Evolutionary conservation across 2,329 filamentous ascomycete species (phyloP), one percentile per base, ranked within the genome.

Genomic region (Aotearoamyces nothofagi): DNA sequence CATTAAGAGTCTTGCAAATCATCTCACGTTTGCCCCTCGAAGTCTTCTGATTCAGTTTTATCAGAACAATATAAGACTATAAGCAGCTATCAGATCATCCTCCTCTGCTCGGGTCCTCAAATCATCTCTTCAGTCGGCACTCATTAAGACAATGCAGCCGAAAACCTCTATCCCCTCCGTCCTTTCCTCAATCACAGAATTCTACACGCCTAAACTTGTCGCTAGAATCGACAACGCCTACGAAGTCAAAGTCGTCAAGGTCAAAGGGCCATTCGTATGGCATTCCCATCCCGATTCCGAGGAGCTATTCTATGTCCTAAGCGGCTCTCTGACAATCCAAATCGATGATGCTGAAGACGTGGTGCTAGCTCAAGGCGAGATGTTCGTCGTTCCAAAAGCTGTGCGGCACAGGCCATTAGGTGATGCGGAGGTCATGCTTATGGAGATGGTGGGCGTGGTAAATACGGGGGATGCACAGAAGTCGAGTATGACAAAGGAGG

Each of bases 231-330:
- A 56, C 36, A 13, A 27, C 6, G 40, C 49, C n/a, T 46, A 53
- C 13, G 51, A 58, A 15, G 45, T 59, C 27, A 55, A 57, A 36
- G 41, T 58, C 24, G 54, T 51, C 28, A 55, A 52, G 14, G 45
- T 56, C 5, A 44, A 55, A 31, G 55, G 53, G 1, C 36, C 39
- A 9, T 58, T 58, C 24, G 47, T 58, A 13, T 57, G 52, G 46
- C 56, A 59, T 27, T 41, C 51, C 0, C 56, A 58, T 24, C 50
- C 50, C 1, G 46, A 55, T 5, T 53, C 54, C 1, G 56, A 58
- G 24, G 55, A 59, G 16, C 35, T 56, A 2, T 59, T 58, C 29
- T 56, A 56, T 24, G 32, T 55, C 5, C 29, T 59, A 0, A 47
- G 46, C 0, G 56, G 55, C 6, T 46, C 46, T 4, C 26, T 57